Conservation (phyloP, 2,329 filamentous ascomycete genomes). For the Colletotrichum limetticola region DNA sequence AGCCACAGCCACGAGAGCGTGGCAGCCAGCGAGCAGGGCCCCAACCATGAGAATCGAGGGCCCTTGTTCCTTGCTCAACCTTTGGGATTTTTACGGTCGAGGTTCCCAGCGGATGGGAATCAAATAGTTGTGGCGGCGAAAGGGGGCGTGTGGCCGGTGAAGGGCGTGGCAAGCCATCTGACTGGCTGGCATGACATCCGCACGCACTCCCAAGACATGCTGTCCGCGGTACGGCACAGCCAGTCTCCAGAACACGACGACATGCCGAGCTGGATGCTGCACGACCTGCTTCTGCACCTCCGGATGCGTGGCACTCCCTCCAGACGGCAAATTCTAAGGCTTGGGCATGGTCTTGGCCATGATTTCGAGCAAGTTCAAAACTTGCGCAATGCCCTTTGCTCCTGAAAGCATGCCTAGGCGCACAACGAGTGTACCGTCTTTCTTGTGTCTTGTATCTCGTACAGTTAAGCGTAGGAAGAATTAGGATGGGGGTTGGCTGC, state of each 20-base stretch:
- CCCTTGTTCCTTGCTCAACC: conserved; percentile 28
- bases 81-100: conserved; percentile 29
- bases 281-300: conserved; percentile 28
- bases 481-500: too few species aligned
- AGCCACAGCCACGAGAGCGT: conserved; percentile 1
- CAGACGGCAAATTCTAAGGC: conserved; percentile 17
- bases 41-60: not conserved
- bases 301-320: conserved; percentile 32
- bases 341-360: conserved; percentile 17
- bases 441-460: not conserved
- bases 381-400: conserved; percentile 6
- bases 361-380: not conserved
- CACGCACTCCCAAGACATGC: conserved; percentile 27
- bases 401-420: not conserved
- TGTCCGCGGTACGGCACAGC: conserved; percentile 15
- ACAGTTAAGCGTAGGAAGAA: not conserved
- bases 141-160: conserved; percentile 9
- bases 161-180: conserved; percentile 27
- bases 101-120: conserved; percentile 21
- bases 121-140: conserved; percentile 27
- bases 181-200: conserved; percentile 22
- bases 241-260: conserved; percentile 22
- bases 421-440: not conserved
- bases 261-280: conserved; percentile 33
- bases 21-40: not conserved